Base-by-base conservation (phyloP, 2,329 filamentous ascomycete genomes). In the Aspergillus transmontanensis region DNA sequence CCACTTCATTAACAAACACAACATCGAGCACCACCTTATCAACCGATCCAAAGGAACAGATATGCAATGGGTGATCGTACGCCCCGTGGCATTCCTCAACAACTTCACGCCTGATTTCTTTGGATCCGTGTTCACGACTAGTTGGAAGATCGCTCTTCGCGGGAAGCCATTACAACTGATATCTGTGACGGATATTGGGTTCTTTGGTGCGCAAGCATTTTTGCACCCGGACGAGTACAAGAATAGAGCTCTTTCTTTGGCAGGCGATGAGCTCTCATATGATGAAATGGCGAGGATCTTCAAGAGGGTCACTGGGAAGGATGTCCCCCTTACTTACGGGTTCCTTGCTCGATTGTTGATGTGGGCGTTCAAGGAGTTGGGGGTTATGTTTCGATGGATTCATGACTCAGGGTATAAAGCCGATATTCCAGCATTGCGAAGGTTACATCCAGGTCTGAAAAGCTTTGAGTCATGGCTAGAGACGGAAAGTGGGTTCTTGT, bases 21-120 rank as follows among this genome's bases (percentile, higher is more conserved):
- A 82, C 12, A 87, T 90, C 68, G 89, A 91, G 76, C 76, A 84
- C 58, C 80, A 90, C 66, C 81, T 91, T n/a, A 76, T 84, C 39
- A 77, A 83, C 28, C 43, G n/a, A 10, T 41, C 63, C 39, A 75
- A 75, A 4, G 77, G 78, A 1, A 77, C 78, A 2, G 74, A 70
- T 0, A 87, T 88, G 86, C 76, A 75, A 7, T 90, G 85, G 83
- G 88, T 86, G 0, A 84, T 90, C 46, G 76, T 90, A 3, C 82
- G 87, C 3, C 88, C 88, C 0, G 83, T 85, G 0, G 85, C 84
- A 1, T 90, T 90, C 76, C 85, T 88, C 79, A 87, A 90, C 7
- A 85, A 85, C 75, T 69, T 86, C 4, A 73, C 70, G 2, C 78
- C 81, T 0, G 78, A 78, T 11, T 82, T 85, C 66, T 66, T 79